Evolutionary conservation across 176 grass and related monocot genomes (phyloP), one percentile per base, ranked within the genome.

Genomic region (Cenchrus americanus): DNA sequence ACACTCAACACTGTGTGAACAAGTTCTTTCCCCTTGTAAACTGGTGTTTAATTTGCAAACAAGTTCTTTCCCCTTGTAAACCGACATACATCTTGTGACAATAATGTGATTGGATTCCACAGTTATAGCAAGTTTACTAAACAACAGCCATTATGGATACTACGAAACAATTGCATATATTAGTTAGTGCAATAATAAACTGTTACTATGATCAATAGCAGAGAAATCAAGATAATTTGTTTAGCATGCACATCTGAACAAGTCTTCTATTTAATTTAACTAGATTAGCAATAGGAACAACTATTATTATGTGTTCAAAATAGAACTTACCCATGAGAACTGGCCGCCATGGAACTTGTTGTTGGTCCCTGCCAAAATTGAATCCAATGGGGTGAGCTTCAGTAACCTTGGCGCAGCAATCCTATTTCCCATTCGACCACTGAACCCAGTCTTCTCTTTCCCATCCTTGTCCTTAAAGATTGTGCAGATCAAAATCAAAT

Each of bases 401-500:
- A 95, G 47, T 77, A 98, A 71, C 53, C 96, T 92, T 9, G 96
- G 96, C 46, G 96, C 93, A 0, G 93, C 85, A 18, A 95, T 95
- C 73, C 73, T 87, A 40, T 87, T 91, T 26, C 96, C 96, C 93
- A 98, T 98, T 3, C 93, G 89, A 8, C 96, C 96, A 71, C 79
- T 90, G 37, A 95, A 98, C 7, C 96, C 96, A 0, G 96, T 98
- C 21, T 92, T 98, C 5, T 98, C 96, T 51, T 90, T 98, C 7
- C 93, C 93, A 88, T 92, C 93, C 87, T 93, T 98, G 66, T 98
- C 96, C 84, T 93, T 98, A 50, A 93, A 98, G 30, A 95, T 34
- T 10, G 90, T 95, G 89, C 92, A 91, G 47, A 98, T 98, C 59
- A 98, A 85, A 78, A 98, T 85, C 83, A 98, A 78, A 59, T 95